Evolutionary conservation across 768 basidiomycete species (phyloP).

Genomic region (Kwoniella pini): DNA sequence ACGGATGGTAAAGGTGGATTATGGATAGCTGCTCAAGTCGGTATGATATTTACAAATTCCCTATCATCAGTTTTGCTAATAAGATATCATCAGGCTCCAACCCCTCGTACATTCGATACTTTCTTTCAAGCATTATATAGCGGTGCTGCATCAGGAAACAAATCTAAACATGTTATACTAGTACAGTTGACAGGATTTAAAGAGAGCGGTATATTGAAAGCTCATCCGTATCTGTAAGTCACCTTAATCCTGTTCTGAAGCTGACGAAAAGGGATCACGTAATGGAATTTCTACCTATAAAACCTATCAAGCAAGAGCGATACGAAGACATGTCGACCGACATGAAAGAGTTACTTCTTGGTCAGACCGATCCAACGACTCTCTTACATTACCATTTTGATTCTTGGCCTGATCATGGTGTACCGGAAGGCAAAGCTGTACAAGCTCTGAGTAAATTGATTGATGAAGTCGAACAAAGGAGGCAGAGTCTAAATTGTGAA

Average conservation of each 20-base stretch:
- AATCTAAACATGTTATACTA: slow-evolving; percentile 31
- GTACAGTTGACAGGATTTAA: slow-evolving; percentile 53
- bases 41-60: slow-evolving; percentile 11
- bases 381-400: slow-evolving; percentile 45
- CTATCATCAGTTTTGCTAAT: background rate
- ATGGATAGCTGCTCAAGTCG: slow-evolving; percentile 54
- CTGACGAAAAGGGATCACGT: slow-evolving; percentile 4
- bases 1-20: slow-evolving; percentile 40
- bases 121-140: slow-evolving; percentile 45
- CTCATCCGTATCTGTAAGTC: slow-evolving; percentile 49
- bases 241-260: background rate
- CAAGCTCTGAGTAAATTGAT: slow-evolving; percentile 35
- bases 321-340: slow-evolving; percentile 1
- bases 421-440: slow-evolving; percentile 36
- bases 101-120: slow-evolving; percentile 39
- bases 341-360: slow-evolving; percentile 1
- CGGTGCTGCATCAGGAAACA: slow-evolving; percentile 30
- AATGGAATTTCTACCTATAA: slow-evolving; percentile 18
- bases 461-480: slow-evolving; percentile 17
- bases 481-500: slow-evolving; percentile 29
- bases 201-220: slow-evolving; percentile 49
- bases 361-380: slow-evolving; percentile 4
- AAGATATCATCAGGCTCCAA: slow-evolving; percentile 42
- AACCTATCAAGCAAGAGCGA: background rate
- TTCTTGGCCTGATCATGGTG: slow-evolving; percentile 53